These are phyloP conservation scores for Mrakia gelida DNA, from an alignment of 768 basidiomycete genomes.

Conservation along the genomic window DNA sequence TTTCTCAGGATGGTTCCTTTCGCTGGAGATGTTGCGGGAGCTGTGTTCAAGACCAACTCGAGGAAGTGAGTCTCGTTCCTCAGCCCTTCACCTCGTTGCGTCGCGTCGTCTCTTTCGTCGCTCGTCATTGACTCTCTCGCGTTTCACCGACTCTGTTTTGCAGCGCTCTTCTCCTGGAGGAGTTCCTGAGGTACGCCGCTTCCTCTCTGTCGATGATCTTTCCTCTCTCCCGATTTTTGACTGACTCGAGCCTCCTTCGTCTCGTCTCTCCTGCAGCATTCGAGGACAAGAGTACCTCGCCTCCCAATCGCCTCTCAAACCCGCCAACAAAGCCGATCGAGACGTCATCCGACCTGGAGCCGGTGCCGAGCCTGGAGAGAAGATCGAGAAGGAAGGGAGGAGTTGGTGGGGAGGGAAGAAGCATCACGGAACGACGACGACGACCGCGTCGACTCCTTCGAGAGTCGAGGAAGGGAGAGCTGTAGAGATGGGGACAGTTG, in stretches of 20 bases:
- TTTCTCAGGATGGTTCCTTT: background rate
- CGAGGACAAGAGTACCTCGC: constrained; percentile 67
- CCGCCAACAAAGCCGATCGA: background rate
- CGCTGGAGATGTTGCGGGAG: background rate
- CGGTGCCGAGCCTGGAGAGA: background rate
- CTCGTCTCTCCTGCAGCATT: constrained; percentile 44
- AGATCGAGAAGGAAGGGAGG: constrained; percentile 7
- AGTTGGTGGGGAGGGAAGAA: constrained; percentile 16
- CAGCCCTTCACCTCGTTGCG: background rate
- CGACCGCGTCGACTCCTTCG: background rate
- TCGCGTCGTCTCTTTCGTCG: background rate
- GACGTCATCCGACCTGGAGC: background rate
- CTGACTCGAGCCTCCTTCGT: background rate
- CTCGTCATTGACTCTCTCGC: background rate
- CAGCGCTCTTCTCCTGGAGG: constrained; percentile 55
- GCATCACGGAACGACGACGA: background rate
- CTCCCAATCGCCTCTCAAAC: constrained; percentile 26
- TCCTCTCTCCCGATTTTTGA: no score
- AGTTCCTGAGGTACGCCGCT: constrained; percentile 54
- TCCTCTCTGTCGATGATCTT: background rate
- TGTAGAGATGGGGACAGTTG: background rate
- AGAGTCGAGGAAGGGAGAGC: constrained; percentile 3
- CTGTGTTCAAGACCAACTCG: constrained; percentile 4
- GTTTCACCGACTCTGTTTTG: background rate
- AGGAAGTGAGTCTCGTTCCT: background rate